Conservation (phyloP, 495 filamentous ascomycete species). For the Aspergillus nidulans region DNA sequence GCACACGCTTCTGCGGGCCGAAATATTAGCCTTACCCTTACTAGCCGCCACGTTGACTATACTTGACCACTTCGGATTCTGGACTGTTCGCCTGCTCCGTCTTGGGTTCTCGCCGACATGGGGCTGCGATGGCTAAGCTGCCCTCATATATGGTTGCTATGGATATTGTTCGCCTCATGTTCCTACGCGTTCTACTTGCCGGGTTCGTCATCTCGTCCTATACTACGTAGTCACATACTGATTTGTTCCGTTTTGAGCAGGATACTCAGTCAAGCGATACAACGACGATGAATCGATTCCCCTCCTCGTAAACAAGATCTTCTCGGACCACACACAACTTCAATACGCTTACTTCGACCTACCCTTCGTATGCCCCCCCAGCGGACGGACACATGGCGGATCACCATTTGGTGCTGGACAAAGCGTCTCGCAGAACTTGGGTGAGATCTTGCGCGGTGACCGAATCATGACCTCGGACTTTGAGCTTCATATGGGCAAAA, state of each 20-base stretch:
- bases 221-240: slow-evolving; percentile 10
- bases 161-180: slow-evolving; percentile 39
- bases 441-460: slow-evolving; percentile 88
- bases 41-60: neutral
- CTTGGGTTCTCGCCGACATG: slow-evolving; percentile 25
- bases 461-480: slow-evolving; percentile 89
- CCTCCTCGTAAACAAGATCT: slow-evolving; percentile 91
- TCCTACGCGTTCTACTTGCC: slow-evolving; percentile 73
- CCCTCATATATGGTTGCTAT: slow-evolving; percentile 28
- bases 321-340: slow-evolving; percentile 85
- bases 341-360: slow-evolving; percentile 94
- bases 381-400: slow-evolving; percentile 61
- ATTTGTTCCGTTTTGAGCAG: slow-evolving; percentile 32
- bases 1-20: neutral
- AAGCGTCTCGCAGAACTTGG: slow-evolving; percentile 83
- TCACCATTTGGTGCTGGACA: slow-evolving; percentile 74
- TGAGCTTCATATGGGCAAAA: slow-evolving; percentile 74
- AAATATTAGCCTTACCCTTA: neutral
- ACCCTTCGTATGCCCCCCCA: slow-evolving; percentile 85
- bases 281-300: slow-evolving; percentile 75
- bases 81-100: slow-evolving; percentile 17
- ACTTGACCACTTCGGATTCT: neutral
- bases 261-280: slow-evolving; percentile 78
- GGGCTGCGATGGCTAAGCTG: slow-evolving; percentile 21
- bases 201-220: slow-evolving; percentile 44